Base-by-base conservation (phyloP, 345 rosid species). In the Microcos paniculata region DNA sequence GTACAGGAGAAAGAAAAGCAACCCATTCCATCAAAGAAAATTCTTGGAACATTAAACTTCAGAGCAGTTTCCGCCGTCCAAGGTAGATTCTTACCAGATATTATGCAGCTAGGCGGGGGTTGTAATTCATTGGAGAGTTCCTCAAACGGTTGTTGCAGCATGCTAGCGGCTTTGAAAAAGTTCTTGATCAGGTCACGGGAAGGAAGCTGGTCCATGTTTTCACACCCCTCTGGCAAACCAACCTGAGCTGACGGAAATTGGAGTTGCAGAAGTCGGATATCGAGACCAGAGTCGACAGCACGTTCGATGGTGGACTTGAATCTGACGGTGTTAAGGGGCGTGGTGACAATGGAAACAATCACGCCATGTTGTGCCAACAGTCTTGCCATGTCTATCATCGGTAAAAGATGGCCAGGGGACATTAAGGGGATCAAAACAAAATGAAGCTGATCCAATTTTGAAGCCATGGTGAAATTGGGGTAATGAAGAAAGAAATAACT, bases 341-440 rank as follows among this genome's bases (percentile, higher is more conserved):
- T 86, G 7, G 80, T 81, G 61, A 85, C 80, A 18, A 87, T 42
- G 69, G 84, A 80, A 13, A 85, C 88, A 15, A 28, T 74, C 38
- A 49, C 76, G 6, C 85, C 87, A 0, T 72, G 87, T 51, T 63
- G 71, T 16, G 92, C 86, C n/a, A 88, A 45, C 6, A 87, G 67
- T 19, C 53, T 79, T 10, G 86, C 90, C 72, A 87, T 75, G 73
- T 88, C 92, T 11, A 78, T 57, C 79, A 87, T 79, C 6, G 90
- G 90, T 30, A 85, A 80, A 76, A 82, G 71, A 80, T 88, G 90
- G 45, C 92, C 87, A 16, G 80, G 92, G 11, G 88, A 80, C 82
- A 87, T 65, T 3, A 85, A 82, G 2, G 92, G 90, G 28, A 88
- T 40, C 14, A 88, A 62, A 55, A 85, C 76, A 72, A 88, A 86